Conservation (phyloP, 2,329 filamentous ascomycete species). For the Apiospora sp. region DNA sequence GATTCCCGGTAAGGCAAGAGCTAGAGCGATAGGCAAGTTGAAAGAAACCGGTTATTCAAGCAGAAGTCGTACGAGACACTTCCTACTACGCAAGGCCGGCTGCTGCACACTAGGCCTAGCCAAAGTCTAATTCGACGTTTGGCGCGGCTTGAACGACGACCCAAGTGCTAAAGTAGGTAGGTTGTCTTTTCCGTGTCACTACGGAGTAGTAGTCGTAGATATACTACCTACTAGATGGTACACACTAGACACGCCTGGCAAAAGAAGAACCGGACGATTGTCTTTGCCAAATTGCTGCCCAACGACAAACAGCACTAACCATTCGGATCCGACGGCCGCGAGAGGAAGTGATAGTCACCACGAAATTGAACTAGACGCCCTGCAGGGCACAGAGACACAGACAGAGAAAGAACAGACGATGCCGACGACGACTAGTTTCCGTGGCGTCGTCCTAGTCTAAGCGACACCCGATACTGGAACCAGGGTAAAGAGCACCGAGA, state of each 20-base stretch:
- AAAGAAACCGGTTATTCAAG: slow-evolving; percentile 4
- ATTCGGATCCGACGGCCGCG: not conserved
- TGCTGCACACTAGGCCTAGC: not conserved
- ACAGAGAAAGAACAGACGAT: not conserved
- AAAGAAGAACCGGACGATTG: not conserved
- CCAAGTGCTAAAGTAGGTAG: not conserved
- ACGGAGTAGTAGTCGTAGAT: slow-evolving; percentile 5
- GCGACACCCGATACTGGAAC: slow-evolving; percentile 3
- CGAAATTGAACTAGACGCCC: not conserved
- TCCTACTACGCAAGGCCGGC: not conserved
- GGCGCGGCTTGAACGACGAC: not conserved
- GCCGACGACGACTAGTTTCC: not conserved
- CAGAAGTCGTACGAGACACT: not conserved
- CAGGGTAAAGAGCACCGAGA: not conserved
- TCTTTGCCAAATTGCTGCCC: slow-evolving; percentile 1
- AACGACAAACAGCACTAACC: not conserved
- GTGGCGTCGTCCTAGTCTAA: not conserved
- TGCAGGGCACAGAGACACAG: not conserved
- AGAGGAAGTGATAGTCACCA: not conserved
- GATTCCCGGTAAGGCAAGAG: not conserved
- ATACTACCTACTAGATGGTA: not conserved
- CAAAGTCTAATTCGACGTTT: slow-evolving; percentile 17
- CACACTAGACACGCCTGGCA: not conserved
- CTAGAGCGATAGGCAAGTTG: not conserved
- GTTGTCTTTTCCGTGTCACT: not conserved